Conservation (phyloP, 2,329 filamentous ascomycete genomes). For the Phaeosphaeria sp. region DNA sequence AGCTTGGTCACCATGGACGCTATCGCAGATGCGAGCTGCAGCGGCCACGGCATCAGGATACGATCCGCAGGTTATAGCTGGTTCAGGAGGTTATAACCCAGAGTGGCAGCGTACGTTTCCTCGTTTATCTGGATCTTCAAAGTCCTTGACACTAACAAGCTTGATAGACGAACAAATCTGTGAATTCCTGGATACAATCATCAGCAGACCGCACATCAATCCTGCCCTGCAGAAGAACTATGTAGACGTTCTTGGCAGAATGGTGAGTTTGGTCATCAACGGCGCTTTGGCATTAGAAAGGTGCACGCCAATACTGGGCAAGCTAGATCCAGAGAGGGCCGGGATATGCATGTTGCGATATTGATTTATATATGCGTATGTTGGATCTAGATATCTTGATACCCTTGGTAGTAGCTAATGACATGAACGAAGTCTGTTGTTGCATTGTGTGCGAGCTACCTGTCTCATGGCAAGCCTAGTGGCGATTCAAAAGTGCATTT, state of each 20-base stretch:
- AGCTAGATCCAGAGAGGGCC: slow-evolving; percentile 44
- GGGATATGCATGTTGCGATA: slow-evolving; percentile 49
- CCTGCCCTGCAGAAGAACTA: slow-evolving; percentile 32
- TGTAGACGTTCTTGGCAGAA: slow-evolving; percentile 40
- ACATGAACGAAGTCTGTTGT: not conserved
- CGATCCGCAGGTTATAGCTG: not conserved
- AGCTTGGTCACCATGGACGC: slow-evolving; percentile 45
- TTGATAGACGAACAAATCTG: slow-evolving; percentile 38
- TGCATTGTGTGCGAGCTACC: not conserved
- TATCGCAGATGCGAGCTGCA: slow-evolving; percentile 35
- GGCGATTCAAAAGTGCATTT: not conserved
- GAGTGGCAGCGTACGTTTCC: slow-evolving; percentile 30
- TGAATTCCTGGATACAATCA: slow-evolving; percentile 41
- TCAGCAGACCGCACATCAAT: slow-evolving; percentile 33
- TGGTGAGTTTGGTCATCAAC: slow-evolving; percentile 47
- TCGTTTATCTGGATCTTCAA: not conserved
- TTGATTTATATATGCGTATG: slow-evolving; percentile 12
- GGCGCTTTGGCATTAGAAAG: slow-evolving; percentile 41
- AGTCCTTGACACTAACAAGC: not conserved
- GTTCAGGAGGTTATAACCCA: slow-evolving; percentile 21
- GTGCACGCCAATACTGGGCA: slow-evolving; percentile 35
- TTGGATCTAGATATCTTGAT: not conserved
- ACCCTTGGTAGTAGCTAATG: not conserved
- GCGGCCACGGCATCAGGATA: slow-evolving; percentile 8
- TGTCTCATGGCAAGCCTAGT: not conserved